These are phyloP conservation scores for Primulina tabacum DNA, from an alignment of 257 asterid species.

Conservation along the genomic window DNA sequence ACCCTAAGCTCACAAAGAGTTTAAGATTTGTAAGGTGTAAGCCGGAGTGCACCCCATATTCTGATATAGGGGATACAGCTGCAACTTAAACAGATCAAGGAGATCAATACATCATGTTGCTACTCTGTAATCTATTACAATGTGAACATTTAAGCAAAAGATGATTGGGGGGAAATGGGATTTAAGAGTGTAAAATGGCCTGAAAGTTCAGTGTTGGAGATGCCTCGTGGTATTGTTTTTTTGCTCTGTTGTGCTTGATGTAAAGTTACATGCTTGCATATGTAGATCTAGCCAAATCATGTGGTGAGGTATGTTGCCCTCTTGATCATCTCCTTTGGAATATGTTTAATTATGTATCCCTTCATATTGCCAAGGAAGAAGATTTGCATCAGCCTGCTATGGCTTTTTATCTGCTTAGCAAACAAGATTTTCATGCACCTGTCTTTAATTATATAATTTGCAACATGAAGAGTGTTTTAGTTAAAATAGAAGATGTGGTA, in stretches of 20 bases:
- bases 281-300: neutral
- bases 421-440: neutral
- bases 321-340: neutral
- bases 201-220: neutral
- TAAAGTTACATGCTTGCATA: neutral
- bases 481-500: too few species aligned
- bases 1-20: too few species aligned
- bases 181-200: neutral
- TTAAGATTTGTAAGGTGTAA: too few species aligned
- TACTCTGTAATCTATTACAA: neutral
- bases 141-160: too few species aligned
- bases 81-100: neutral
- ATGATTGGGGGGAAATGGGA: neutral
- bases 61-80: neutral
- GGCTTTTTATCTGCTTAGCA: conserved; percentile 11
- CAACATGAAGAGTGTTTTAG: too few species aligned
- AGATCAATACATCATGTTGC: neutral
- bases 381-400: conserved; percentile 12
- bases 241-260: conserved; percentile 14
- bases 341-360: too few species aligned
- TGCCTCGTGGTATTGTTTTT: neutral
- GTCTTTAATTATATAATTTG: too few species aligned
- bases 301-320: neutral
- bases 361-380: conserved; percentile 9
- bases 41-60: neutral